Evolutionary conservation across 495 filamentous ascomycete species (phyloP), one percentile per base, ranked within the genome.

Genomic region (Penicillium coffeae): DNA sequence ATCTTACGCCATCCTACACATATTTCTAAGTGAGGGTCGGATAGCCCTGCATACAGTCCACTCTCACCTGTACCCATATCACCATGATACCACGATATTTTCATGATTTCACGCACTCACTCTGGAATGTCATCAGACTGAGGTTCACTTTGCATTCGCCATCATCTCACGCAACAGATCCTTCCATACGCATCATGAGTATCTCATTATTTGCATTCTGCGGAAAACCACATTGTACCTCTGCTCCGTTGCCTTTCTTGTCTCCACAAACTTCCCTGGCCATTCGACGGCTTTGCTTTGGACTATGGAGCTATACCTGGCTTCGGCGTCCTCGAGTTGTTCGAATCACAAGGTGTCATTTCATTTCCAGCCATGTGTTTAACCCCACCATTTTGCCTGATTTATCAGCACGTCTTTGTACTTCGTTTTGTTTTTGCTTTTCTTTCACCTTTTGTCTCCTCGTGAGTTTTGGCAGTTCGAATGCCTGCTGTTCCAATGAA

Each of bases 21-120:
- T 71, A 66, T 58, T 68, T 59, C 45, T 71, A 57, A 66, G 42
- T 38, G 27, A 41, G 47, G 41, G 21, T 27, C 53, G 22, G 39
- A 43, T 27, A 36, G 16, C 43, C 48, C 45, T 52, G 52, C 47
- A 50, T 54, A 48, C 48, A 36, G 50, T 58, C 41, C 36, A 19
- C 48, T 51, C 55, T 57, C 56, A 59, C 54, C 40, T 75, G 72
- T 75, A 75, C 64, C 59, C 68, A 69, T 72, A 72, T 47, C 63
- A 60, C 59, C 46, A 75, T 51, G 72, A 75, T 64, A 64, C 59
- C 49, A 75, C 63, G 72, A 75, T 65, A 49, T 47, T 55, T 68
- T 45, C 27, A 73, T 64, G 70, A 75, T 50, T 72, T 66, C 48
- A 74, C 69, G 70, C 64, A 64, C 62, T 55, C 38, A 49, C 48